Percentiles rank a stretch among this genome's conserved stretches.
Conservation (phyloP, 2,329 filamentous ascomycete species). For the Fusarium sp. region DNA sequence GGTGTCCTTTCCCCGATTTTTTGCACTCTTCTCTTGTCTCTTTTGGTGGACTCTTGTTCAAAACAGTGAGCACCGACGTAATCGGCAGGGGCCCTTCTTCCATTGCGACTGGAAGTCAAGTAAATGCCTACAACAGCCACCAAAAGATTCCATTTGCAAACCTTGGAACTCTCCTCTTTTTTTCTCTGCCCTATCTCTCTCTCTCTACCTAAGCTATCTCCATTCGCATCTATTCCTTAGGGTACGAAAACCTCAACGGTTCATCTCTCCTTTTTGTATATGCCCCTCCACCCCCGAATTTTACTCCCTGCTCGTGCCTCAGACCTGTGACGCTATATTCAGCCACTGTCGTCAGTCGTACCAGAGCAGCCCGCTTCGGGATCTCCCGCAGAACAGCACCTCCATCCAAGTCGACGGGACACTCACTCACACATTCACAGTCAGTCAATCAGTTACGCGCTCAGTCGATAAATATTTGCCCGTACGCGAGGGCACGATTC, state of each 20-base stretch:
- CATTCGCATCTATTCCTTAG: background rate
- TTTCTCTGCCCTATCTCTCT: background rate
- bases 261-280: background rate
- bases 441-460: slow-evolving; percentile 1
- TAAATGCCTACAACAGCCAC: background rate
- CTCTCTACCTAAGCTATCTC: background rate
- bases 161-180: background rate
- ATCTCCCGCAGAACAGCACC: slow-evolving; percentile 42
- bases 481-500: background rate
- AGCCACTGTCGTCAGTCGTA: slow-evolving; percentile 48
- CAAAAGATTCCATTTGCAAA: slow-evolving; percentile 1
- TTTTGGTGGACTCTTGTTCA: slow-evolving; percentile 31
- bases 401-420: slow-evolving; percentile 1
- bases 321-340: slow-evolving; percentile 35
- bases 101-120: background rate
- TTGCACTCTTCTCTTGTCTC: slow-evolving; percentile 20
- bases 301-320: slow-evolving; percentile 27
- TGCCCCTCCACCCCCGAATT: slow-evolving; percentile 22
- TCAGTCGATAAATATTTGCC: slow-evolving; percentile 7
- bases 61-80: slow-evolving; percentile 41
- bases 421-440: background rate
- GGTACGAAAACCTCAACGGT: background rate
- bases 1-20: slow-evolving; percentile 26
- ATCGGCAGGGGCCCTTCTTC: slow-evolving; percentile 29
- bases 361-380: slow-evolving; percentile 41